These are phyloP conservation scores for Claviceps sp. DNA, from an alignment of 2,329 filamentous ascomycete genomes.

Conservation along the genomic window DNA sequence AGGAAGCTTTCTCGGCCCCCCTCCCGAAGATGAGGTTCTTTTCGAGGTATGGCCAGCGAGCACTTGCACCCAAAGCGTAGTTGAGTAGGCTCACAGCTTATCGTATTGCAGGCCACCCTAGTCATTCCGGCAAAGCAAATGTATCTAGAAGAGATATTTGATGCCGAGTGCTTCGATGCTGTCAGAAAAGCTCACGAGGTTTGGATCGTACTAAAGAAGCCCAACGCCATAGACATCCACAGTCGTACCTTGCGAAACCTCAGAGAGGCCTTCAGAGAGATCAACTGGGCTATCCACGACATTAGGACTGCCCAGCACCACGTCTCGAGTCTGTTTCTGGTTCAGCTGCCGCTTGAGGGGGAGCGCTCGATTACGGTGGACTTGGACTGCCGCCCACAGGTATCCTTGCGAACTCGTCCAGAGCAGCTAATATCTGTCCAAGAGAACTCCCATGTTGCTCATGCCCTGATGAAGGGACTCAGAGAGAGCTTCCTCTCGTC, in stretches of 20 bases:
- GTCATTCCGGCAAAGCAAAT: conserved; percentile 17
- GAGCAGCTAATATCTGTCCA: not conserved
- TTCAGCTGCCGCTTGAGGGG: conserved; percentile 13
- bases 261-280: conserved; percentile 14
- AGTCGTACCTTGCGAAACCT: conserved; percentile 13
- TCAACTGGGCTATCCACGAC: conserved; percentile 21
- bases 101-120: conserved; percentile 11
- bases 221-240: conserved; percentile 15
- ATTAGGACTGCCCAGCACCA: conserved; percentile 16
- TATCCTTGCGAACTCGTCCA: not conserved
- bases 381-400: conserved; percentile 13
- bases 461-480: conserved; percentile 1
- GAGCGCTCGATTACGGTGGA: conserved; percentile 11
- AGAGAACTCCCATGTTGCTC: not conserved
- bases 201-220: conserved; percentile 17
- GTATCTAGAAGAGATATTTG: conserved; percentile 14
- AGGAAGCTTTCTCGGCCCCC: conserved; percentile 12
- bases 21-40: conserved; percentile 11
- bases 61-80: no score
- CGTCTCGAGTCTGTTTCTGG: conserved; percentile 13
- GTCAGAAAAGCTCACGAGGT: conserved; percentile 16
- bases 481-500: conserved; percentile 4
- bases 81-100: conserved; percentile 1
- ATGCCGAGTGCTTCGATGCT: conserved; percentile 12
- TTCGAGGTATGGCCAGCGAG: conserved; percentile 12